phyloP scores from a whole-genome alignment of 106 monocot species.

The Amphibolis antarctica region DNA sequence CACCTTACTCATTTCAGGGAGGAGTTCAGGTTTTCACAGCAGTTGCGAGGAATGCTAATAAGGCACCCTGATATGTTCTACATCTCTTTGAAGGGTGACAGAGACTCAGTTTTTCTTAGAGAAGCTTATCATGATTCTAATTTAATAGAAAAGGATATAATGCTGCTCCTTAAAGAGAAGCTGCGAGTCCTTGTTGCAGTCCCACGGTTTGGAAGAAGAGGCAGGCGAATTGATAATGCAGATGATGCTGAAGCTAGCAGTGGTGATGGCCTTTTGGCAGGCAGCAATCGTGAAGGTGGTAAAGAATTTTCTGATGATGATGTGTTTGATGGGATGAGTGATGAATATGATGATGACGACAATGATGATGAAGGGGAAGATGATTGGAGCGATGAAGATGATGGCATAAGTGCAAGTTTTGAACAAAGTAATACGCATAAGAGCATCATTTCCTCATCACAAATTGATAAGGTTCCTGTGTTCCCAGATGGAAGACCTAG shows the following conservation, averaged over 20 bases:
- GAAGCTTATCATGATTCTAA: conserved; percentile 87
- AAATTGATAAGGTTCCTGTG: conserved; percentile 28
- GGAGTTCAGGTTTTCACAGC: conserved; percentile 88
- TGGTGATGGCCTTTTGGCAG: conserved; percentile 9
- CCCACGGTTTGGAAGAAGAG: conserved; percentile 39
- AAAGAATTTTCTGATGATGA: conserved; percentile 54
- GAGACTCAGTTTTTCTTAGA: conserved; percentile 92
- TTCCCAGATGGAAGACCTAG: conserved; percentile 77
- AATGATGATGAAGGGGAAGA: conserved; percentile 14
- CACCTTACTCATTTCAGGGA: conserved; percentile 95
- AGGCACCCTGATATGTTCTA: conserved; percentile 97
- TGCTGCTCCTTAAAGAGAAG: conserved; percentile 83
- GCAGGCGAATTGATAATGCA: conserved; percentile 5
- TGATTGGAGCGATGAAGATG: conserved; percentile 59
- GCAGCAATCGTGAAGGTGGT: conserved; percentile 22
- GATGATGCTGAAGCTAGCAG: conserved; percentile 9
- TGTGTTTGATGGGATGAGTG: conserved; percentile 18
- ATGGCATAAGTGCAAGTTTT: conserved; percentile 24
- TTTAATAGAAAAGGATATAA: conserved; percentile 67
- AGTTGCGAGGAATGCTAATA: conserved; percentile 83
- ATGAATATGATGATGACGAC: conserved; percentile 34
- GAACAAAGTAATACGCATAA: conserved; percentile 12
- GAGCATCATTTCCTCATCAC: conserved; percentile 6
- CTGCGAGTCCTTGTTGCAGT: conserved; percentile 68
- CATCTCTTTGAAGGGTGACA: conserved; percentile 88